Percentiles rank a stretch among this genome's conserved stretches.
Evolutionary conservation across 352 stramenopile species (phyloP).

Genomic region (Phytophthora megakarya): DNA sequence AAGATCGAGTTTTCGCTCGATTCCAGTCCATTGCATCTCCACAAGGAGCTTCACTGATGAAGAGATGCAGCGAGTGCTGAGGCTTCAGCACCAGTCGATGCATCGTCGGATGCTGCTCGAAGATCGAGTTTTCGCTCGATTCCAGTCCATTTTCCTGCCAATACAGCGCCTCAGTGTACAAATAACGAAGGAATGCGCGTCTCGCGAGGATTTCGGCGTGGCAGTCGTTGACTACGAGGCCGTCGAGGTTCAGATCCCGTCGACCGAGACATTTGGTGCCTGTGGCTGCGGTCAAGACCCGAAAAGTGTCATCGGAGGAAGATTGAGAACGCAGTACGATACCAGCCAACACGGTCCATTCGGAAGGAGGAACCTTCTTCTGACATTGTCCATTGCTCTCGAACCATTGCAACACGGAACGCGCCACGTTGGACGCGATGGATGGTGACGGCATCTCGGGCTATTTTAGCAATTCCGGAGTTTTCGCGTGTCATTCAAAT

Average conservation of each 20-base stretch:
- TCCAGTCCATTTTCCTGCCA: conserved; percentile 34
- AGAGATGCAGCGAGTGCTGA: conserved; percentile 87
- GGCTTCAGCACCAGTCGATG: conserved; percentile 54
- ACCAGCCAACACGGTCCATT: conserved; percentile 72
- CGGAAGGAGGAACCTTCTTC: conserved; percentile 58
- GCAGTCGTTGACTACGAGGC: conserved; percentile 91
- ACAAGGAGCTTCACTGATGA: conserved; percentile 93
- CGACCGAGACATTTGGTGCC: conserved; percentile 84
- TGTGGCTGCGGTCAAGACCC: conserved; percentile 60
- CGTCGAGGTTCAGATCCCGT: conserved; percentile 65
- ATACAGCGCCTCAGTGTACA: conserved; percentile 81
- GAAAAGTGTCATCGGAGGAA: conserved; percentile 21
- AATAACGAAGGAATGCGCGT: conserved; percentile 81
- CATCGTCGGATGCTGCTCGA: conserved; percentile 39
- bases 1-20: conserved; percentile 53
- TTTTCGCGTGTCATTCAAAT: conserved; percentile 28
- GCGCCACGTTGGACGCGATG: conserved; percentile 40
- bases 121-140: conserved; percentile 47
- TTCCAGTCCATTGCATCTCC: conserved; percentile 63
- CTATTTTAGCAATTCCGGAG: conserved; percentile 18
- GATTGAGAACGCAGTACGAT: conserved; percentile 44
- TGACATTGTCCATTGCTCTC: conserved; percentile 42
- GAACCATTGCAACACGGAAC: conserved; percentile 69
- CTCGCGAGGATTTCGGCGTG: conserved; percentile 93
- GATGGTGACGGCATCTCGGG: conserved; percentile 19